A percentile compares a stretch with the other conserved stretches of the same genome.
Evolutionary conservation across 2,329 filamentous ascomycete genomes (phyloP).

Genomic region (Incumbomyces delicatus): DNA sequence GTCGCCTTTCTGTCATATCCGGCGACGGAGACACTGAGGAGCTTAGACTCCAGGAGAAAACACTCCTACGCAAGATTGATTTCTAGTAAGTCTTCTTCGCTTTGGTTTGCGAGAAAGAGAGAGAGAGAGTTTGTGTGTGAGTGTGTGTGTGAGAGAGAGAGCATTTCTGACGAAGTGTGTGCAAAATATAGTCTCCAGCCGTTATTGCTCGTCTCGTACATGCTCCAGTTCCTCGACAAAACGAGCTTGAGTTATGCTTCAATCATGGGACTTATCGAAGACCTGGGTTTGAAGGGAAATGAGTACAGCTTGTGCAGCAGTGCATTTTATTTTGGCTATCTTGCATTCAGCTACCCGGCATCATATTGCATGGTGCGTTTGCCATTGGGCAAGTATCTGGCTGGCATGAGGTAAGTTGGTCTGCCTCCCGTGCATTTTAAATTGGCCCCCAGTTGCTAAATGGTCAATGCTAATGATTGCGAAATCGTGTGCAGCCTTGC

Average conservation of each 20-base stretch:
- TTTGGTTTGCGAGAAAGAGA: no score
- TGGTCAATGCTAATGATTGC: no score
- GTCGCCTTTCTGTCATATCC: neutral
- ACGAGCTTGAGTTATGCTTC: conserved; percentile 26
- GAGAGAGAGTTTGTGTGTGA: no score
- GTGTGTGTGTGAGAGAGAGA: no score
- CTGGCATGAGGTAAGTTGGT: conserved; percentile 7
- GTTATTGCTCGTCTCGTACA: conserved; percentile 23
- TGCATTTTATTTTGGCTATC: conserved; percentile 29
- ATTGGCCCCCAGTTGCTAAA: no score
- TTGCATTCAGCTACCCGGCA: conserved; percentile 31
- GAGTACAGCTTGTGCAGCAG: conserved; percentile 26
- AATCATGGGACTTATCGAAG: conserved; percentile 26
- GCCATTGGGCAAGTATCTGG: conserved; percentile 29
- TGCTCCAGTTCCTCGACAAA: conserved; percentile 29
- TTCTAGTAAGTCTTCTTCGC: no score
- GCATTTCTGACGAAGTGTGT: no score
- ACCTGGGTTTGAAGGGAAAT: conserved; percentile 13
- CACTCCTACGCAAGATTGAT: no score
- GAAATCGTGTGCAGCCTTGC: conserved; percentile 22
- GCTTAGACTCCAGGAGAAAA: no score
- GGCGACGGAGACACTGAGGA: neutral
- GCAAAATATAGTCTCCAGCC: conserved; percentile 13
- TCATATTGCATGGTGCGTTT: conserved; percentile 29
- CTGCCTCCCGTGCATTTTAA: no score